Base-by-base conservation (phyloP, 164 flowering plant genomes). In the Euptelea pleiosperma region DNA sequence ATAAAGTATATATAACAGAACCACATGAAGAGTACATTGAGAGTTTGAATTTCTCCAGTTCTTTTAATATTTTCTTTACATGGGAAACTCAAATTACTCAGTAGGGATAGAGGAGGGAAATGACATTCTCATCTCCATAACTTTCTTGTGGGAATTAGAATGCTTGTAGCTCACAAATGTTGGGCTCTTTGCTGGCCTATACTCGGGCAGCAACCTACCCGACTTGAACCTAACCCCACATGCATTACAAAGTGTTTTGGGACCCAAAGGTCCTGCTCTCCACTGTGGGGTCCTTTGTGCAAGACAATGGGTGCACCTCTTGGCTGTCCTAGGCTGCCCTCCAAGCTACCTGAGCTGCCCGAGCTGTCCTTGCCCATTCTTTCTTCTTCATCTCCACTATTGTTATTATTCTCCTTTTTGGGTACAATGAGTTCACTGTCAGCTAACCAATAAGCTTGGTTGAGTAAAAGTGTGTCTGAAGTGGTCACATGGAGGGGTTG, bases 181-280 rank as follows among this genome's bases (percentile, higher is more conserved):
- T 14, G 91, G 91, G 52, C 91, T 85, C 56, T 81, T 80, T 8
- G 85, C 87, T 8, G 91, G 91, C 60, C 91, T 68, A 60, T 85
- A 85, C 71, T 85, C 87, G n/a, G 91, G 91, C 67, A 80, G 49
- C 67, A 85, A 54, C 77, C 85, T 75, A 22, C 87, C 87, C 14
- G 85, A 80, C 73, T 80, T 82, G 68, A 72, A 82, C 72, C 91
- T 73, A 44, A 85, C 91, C 37, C 91, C 91, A 76, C 91, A 85
- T 46, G 91, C 91, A 69, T 85, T 85, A 52, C 91, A 85, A 1
- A 85, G 75, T 2, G 91, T 85, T 36, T 80, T 85, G 30, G 87
- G 87, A 2, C 87, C 91, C 67, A 72, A 53, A 28, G 87, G 87
- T 12, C 91, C 91, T n/a, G 81, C 81, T 67, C 91, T 71, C 91